Base-by-base conservation (phyloP, 306 rosid genomes). In the Acacia acuminata region DNA sequence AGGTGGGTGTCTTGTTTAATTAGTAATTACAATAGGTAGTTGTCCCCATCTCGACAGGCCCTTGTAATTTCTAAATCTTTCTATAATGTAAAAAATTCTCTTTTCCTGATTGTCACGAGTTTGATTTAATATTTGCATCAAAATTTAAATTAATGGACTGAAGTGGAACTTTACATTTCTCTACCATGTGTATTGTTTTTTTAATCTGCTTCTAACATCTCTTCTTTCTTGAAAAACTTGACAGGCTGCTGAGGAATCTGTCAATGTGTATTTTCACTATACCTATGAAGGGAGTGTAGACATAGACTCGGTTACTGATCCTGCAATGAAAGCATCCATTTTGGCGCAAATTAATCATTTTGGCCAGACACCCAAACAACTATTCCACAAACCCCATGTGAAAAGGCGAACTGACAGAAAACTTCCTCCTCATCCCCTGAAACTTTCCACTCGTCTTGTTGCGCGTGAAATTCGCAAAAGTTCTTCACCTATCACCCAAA, bases 241-340 rank as follows among this genome's bases (percentile, higher is more conserved):
- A 77, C 94, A 96, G 99, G 97, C 94, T 25, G 99, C 99, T 42
- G 99, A 96, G 92, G 97, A 96, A 87, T 87, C 99, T 66, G 93
- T 93, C 64, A 96, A 96, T 83, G 99, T 96, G 82, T 96, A 94
- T 87, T 96, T 92, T 85, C 98, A 96, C 83, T 96, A 96, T 84
- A 96, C 99, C 20, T 96, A 96, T n/a, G 98, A 96, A 82, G 99
- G 99, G 84, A 96, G 94, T 84, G 99, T 96, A 80, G 99, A 96
- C 88, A 96, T 96, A 84, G 99, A 96, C 85, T 91, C 98, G 0
- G 97, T 96, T 78, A 92, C 90, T 34, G 99, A 96, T 88, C 99
- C 99, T 40, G 99, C 99, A 47, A 92, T 96, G 98, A 96, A 96
- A 87, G 99, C 99, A 85, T 94, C 99, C 82, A 96, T 96, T 90